These are phyloP conservation scores for Cladochytrium replicatum DNA, from an alignment of 192 early-diverging fungal species.

Conservation along the genomic window DNA sequence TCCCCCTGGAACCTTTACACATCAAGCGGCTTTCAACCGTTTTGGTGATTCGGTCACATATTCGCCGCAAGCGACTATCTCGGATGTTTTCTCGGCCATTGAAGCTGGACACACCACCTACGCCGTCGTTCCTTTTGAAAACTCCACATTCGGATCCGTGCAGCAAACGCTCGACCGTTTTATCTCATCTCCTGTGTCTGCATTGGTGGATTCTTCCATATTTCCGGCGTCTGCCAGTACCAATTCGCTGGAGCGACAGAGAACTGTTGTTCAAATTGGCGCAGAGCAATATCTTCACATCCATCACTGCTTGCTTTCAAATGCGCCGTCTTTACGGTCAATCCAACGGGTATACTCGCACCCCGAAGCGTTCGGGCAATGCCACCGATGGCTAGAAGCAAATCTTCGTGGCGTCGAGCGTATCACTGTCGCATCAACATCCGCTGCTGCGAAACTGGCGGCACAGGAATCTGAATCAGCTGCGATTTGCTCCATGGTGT, in stretches of 20 bases:
- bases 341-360: slow-evolving; percentile 22
- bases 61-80: slow-evolving; percentile 17
- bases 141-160: slow-evolving; percentile 83
- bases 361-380: slow-evolving; percentile 68
- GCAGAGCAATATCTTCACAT: slow-evolving; percentile 75
- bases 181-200: slow-evolving; percentile 31
- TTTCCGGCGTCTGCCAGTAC: not conserved
- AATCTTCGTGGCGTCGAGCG: slow-evolving; percentile 63
- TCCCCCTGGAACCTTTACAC: slow-evolving; percentile 79
- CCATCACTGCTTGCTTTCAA: slow-evolving; percentile 71
- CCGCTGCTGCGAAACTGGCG: slow-evolving; percentile 79
- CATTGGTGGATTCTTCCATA: not conserved
- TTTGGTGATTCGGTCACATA: slow-evolving; percentile 73
- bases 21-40: slow-evolving; percentile 69
- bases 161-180: slow-evolving; percentile 75
- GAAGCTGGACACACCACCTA: slow-evolving; percentile 68
- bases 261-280: slow-evolving; percentile 48
- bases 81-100: slow-evolving; percentile 69
- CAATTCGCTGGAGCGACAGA: not conserved
- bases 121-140: slow-evolving; percentile 91
- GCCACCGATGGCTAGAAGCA: slow-evolving; percentile 57
- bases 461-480: slow-evolving; percentile 65
- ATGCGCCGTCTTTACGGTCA: slow-evolving; percentile 63
- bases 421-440: slow-evolving; percentile 70
- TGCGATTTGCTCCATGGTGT: slow-evolving; percentile 70